Percentiles rank a stretch among this genome's conserved stretches.
Evolutionary conservation across 2,329 filamentous ascomycete genomes (phyloP).

Genomic region (Plenodomus lindquistii): DNA sequence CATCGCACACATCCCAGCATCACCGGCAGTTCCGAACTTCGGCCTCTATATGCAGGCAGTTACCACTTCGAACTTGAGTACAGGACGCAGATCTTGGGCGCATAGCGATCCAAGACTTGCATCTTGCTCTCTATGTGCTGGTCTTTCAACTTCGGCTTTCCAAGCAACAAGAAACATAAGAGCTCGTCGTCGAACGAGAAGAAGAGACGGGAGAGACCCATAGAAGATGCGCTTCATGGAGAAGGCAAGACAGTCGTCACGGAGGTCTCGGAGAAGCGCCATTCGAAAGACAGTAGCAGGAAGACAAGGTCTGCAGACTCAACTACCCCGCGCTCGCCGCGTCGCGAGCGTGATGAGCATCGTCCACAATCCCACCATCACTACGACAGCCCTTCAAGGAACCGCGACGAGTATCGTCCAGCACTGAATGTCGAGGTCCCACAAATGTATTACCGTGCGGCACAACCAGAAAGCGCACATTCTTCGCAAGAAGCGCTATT

Average conservation of each 20-base stretch:
- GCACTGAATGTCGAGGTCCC: conserved; percentile 32
- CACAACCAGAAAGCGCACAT: conserved; percentile 26
- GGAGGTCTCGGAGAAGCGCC: conserved; percentile 38
- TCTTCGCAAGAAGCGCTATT: conserved; percentile 42
- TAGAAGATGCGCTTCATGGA: conserved; percentile 27
- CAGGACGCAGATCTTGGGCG: conserved; percentile 22
- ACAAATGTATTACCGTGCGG: conserved; percentile 33
- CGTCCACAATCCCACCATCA: conserved; percentile 24
- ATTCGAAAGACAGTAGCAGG: conserved; percentile 27
- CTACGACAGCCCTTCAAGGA: conserved; percentile 18
- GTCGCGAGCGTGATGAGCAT: conserved; percentile 25
- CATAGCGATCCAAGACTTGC: conserved; percentile 30
- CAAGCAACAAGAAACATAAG: conserved; percentile 37
- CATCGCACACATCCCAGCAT: conserved; percentile 23
- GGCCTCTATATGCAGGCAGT: conserved; percentile 27
- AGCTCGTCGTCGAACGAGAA: conserved; percentile 29
- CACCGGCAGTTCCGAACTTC: conserved; percentile 31
- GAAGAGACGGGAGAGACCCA: conserved; percentile 33
- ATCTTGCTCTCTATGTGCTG: conserved; percentile 43
- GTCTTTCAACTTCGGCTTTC: conserved; percentile 39
- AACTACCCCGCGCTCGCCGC: conserved; percentile 26
- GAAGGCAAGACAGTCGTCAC: conserved; percentile 27
- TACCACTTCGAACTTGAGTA: conserved; percentile 15
- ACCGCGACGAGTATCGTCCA: conserved; percentile 24
- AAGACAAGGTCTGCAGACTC: conserved; percentile 32